Percentiles rank a stretch among this genome's conserved stretches.
These are phyloP conservation scores for Schwanniomyces sp. DNA, from an alignment of 805 yeast species.

Conservation along the genomic window DNA sequence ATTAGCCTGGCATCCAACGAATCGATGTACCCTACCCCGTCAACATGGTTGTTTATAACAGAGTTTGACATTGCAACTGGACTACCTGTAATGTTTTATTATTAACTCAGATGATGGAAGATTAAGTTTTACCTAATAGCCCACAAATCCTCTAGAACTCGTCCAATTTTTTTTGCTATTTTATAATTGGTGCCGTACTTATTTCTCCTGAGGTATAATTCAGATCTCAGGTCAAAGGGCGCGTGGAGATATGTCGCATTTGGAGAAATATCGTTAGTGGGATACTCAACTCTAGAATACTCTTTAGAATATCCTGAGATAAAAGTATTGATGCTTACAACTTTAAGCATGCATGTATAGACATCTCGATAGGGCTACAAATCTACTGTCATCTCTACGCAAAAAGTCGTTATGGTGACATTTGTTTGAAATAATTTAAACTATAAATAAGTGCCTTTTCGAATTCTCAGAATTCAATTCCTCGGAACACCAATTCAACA, in stretches of 20 bases:
- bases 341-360: too few relatives aligned
- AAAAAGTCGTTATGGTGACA: too few relatives aligned
- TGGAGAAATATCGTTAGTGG: not conserved
- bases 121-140: not conserved
- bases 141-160: not conserved
- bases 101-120: not conserved
- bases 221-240: not conserved
- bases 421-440: too few relatives aligned
- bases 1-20: constrained; percentile 56
- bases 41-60: not conserved
- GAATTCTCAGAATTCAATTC: too few relatives aligned
- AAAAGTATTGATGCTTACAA: too few relatives aligned
- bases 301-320: too few relatives aligned
- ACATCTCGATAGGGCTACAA: too few relatives aligned
- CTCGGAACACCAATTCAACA: too few relatives aligned
- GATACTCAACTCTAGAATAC: not conserved
- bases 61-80: not conserved
- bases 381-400: too few relatives aligned
- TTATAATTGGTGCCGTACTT: not conserved
- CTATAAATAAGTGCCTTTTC: too few relatives aligned
- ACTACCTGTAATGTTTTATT: not conserved
- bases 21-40: constrained; percentile 26
- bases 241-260: not conserved
- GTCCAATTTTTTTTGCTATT: not conserved
- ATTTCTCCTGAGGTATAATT: not conserved